Percentiles rank a stretch among this genome's conserved stretches.
Evolutionary conservation across 2,329 filamentous ascomycete genomes (phyloP).

Genomic region (Verticillium albo-atrum): DNA sequence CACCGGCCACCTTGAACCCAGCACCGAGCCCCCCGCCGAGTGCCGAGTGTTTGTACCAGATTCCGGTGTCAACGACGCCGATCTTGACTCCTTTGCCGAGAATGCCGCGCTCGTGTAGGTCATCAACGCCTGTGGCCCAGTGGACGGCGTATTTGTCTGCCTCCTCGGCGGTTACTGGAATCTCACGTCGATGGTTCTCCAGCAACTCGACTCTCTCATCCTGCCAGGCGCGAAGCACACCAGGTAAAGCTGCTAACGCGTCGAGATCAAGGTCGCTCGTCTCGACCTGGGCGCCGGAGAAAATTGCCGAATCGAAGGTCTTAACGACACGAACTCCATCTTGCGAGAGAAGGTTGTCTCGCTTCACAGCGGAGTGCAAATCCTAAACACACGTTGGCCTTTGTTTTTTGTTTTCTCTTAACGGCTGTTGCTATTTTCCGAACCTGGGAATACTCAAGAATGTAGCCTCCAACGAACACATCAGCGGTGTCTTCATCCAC

Average conservation of each 20-base stretch:
- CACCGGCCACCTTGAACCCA: constrained; percentile 37
- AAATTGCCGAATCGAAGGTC: constrained; percentile 7
- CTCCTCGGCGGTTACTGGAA: neutral
- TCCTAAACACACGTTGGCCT: too few relatives aligned
- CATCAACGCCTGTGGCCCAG: constrained; percentile 13
- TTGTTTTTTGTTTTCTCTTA: too few relatives aligned
- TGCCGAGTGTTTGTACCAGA: constrained; percentile 14
- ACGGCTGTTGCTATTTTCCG: too few relatives aligned
- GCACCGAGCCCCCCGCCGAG: constrained; percentile 44
- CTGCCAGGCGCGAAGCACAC: constrained; percentile 6
- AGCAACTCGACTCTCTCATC: constrained; percentile 4
- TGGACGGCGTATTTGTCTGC: constrained; percentile 6
- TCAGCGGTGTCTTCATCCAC: too few relatives aligned
- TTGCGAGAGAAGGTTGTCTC: constrained; percentile 4
- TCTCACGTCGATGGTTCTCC: constrained; percentile 3
- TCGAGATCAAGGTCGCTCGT: constrained; percentile 8
- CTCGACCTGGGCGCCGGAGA: constrained; percentile 9
- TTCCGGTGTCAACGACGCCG: constrained; percentile 14
- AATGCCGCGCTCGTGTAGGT: constrained; percentile 9
- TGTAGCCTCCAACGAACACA: too few relatives aligned
- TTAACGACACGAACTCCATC: constrained; percentile 5
- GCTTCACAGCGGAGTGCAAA: neutral
- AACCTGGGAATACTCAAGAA: too few relatives aligned
- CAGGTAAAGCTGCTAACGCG: constrained; percentile 4
- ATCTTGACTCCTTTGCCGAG: constrained; percentile 14